phyloP scores from a whole-genome alignment of 2,329 filamentous ascomycete species.

The Colletotrichum cereale region DNA sequence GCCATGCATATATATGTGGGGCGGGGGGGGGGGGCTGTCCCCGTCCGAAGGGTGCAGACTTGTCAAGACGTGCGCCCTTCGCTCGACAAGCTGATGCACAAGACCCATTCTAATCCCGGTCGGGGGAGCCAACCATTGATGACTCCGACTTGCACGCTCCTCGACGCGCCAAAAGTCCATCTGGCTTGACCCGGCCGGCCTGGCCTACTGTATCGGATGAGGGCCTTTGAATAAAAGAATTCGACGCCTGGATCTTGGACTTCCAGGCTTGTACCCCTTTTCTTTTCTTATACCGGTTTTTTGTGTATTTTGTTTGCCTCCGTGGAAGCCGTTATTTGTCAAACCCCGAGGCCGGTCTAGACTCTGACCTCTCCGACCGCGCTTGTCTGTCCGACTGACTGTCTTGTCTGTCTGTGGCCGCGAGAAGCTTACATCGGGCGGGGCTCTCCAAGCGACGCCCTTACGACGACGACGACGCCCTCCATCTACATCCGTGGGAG shows the following conservation, averaged over 20 bases:
- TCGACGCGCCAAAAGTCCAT: slow-evolving; percentile 25
- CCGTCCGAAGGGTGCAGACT: slow-evolving; percentile 37
- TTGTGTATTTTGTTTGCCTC: slow-evolving; percentile 38
- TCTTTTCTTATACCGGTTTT: slow-evolving; percentile 37
- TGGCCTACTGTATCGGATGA: slow-evolving; percentile 11
- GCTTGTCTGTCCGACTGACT: slow-evolving; percentile 4
- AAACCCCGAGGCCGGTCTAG: slow-evolving; percentile 13
- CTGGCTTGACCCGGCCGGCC: slow-evolving; percentile 29
- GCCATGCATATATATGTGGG: not conserved
- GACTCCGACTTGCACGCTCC: slow-evolving; percentile 36
- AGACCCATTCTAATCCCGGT: slow-evolving; percentile 38
- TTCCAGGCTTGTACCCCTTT: slow-evolving; percentile 19
- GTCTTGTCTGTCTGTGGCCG: not conserved
- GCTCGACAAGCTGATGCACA: slow-evolving; percentile 39
- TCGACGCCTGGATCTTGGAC: slow-evolving; percentile 12
- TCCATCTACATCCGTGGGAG: slow-evolving; percentile 29
- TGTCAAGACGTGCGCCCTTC: slow-evolving; percentile 39
- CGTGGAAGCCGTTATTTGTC: slow-evolving; percentile 28
- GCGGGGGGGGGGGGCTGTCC: slow-evolving; percentile 10
- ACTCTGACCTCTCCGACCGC: slow-evolving; percentile 7
- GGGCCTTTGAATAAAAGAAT: slow-evolving; percentile 37
- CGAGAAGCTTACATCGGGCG: slow-evolving; percentile 27
- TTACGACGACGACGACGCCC: slow-evolving; percentile 19
- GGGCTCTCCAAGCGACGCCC: slow-evolving; percentile 28
- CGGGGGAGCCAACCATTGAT: slow-evolving; percentile 31